phyloP scores from a whole-genome alignment of 2,329 filamentous ascomycete species.

The Talaromyces sp. region DNA sequence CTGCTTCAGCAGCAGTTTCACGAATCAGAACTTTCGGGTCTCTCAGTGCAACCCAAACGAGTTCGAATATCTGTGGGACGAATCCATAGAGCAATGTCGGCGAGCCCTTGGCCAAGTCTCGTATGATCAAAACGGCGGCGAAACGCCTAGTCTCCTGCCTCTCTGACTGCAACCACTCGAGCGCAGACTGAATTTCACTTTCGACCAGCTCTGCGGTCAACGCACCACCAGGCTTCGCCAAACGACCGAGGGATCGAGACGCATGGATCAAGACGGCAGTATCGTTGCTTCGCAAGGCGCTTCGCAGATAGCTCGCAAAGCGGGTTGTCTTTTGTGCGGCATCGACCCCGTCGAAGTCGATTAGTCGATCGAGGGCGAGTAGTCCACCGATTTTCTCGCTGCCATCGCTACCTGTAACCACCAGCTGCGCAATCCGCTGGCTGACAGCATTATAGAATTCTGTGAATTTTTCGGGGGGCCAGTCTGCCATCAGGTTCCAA shows the following conservation, averaged over 20 bases:
- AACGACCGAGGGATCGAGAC: slow-evolving; percentile 78
- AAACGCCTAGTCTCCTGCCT: slow-evolving; percentile 89
- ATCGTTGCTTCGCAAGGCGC: slow-evolving; percentile 84
- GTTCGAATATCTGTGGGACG: slow-evolving; percentile 89
- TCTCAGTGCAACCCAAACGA: slow-evolving; percentile 90
- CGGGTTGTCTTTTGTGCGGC: slow-evolving; percentile 88
- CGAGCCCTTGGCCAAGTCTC: slow-evolving; percentile 86
- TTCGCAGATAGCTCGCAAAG: slow-evolving; percentile 85
- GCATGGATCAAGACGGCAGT: slow-evolving; percentile 86
- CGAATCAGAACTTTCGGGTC: slow-evolving; percentile 88
- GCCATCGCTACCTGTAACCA: slow-evolving; percentile 79
- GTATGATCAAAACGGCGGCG: slow-evolving; percentile 82
- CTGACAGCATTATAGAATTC: slow-evolving; percentile 64
- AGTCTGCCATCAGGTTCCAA: slow-evolving; percentile 50
- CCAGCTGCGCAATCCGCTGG: slow-evolving; percentile 63
- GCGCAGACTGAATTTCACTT: slow-evolving; percentile 89
- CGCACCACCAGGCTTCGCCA: slow-evolving; percentile 88
- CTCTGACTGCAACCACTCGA: slow-evolving; percentile 96
- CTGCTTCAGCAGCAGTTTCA: slow-evolving; percentile 84
- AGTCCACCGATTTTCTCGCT: slow-evolving; percentile 88
- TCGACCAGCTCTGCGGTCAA: slow-evolving; percentile 94
- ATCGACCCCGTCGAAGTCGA: slow-evolving; percentile 95
- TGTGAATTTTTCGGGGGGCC: slow-evolving; percentile 72
- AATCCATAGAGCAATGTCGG: slow-evolving; percentile 94
- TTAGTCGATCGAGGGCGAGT: slow-evolving; percentile 83